Percentiles rank a stretch among this genome's conserved stretches.
Evolutionary conservation across 2,329 filamentous ascomycete species (phyloP).

Genomic region (Spiromastix sp.): DNA sequence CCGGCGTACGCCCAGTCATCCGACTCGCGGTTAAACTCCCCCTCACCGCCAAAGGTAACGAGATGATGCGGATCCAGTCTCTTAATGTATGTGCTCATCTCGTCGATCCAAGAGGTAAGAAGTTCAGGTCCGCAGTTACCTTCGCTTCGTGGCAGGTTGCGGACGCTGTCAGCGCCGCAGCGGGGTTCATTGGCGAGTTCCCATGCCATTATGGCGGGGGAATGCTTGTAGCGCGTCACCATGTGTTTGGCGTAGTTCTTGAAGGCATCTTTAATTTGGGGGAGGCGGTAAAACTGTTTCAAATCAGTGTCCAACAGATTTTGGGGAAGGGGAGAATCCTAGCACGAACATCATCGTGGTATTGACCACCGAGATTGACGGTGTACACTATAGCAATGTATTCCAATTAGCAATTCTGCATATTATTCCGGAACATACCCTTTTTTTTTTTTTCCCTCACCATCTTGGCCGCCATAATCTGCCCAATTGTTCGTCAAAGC

Average conservation of each 20-base stretch:
- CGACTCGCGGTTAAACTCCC: slow-evolving; percentile 27
- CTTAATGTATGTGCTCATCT: slow-evolving; percentile 48
- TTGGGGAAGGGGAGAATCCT: neutral
- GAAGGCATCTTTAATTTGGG: slow-evolving; percentile 42
- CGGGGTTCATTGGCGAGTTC: slow-evolving; percentile 43
- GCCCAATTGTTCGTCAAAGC: slow-evolving; percentile 50
- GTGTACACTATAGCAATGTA: too few relatives aligned
- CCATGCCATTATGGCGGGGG: slow-evolving; percentile 44
- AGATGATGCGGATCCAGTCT: slow-evolving; percentile 42
- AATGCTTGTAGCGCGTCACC: slow-evolving; percentile 39
- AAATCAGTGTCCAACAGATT: slow-evolving; percentile 28
- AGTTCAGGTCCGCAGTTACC: slow-evolving; percentile 22
- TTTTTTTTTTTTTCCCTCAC: too few relatives aligned
- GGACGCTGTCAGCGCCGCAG: slow-evolving; percentile 9
- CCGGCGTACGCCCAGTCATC: slow-evolving; percentile 30
- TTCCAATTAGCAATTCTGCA: too few relatives aligned
- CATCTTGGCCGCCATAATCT: slow-evolving; percentile 51
- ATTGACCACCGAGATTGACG: slow-evolving; percentile 26
- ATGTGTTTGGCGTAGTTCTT: slow-evolving; percentile 40
- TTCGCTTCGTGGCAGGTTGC: slow-evolving; percentile 4
- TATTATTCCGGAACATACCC: too few relatives aligned
- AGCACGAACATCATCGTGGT: slow-evolving; percentile 4
- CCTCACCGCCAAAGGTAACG: slow-evolving; percentile 45
- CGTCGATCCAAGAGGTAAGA: slow-evolving; percentile 40
- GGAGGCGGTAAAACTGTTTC: slow-evolving; percentile 36